These are phyloP conservation scores for Termitomyces titanicus DNA, from an alignment of 768 basidiomycete species.

Conservation along the genomic window DNA sequence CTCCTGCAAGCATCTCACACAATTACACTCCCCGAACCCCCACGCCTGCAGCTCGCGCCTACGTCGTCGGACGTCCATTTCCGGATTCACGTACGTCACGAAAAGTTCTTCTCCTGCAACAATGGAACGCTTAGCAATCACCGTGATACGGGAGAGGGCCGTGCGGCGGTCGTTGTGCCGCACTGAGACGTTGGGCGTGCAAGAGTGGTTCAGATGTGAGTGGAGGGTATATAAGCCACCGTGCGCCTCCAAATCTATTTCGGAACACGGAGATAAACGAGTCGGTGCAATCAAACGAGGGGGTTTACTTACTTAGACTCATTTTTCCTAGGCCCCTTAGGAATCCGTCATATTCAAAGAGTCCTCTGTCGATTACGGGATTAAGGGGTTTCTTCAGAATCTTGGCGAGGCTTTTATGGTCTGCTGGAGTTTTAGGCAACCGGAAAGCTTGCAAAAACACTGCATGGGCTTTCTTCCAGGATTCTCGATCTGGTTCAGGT, in stretches of 20 bases:
- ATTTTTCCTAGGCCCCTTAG: constrained; percentile 70
- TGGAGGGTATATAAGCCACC: constrained; percentile 85
- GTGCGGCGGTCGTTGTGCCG: constrained; percentile 70
- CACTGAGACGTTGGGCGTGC: constrained; percentile 74
- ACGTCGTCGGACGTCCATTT: constrained; percentile 42
- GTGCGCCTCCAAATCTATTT: constrained; percentile 74
- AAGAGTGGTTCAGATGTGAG: constrained; percentile 85
- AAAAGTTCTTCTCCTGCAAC: constrained; percentile 69
- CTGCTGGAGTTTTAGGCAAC: constrained; percentile 43
- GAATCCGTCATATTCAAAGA: constrained; percentile 80
- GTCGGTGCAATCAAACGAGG: neutral
- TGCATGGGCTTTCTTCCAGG: constrained; percentile 65
- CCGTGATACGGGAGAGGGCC: constrained; percentile 69
- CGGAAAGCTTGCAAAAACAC: constrained; percentile 62
- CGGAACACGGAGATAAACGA: neutral
- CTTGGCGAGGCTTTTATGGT: constrained; percentile 55
- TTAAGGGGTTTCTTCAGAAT: constrained; percentile 50
- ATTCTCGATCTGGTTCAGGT: constrained; percentile 55
- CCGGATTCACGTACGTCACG: constrained; percentile 77
- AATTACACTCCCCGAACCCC: constrained; percentile 73
- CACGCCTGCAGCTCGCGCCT: constrained; percentile 57
- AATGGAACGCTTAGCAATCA: constrained; percentile 66
- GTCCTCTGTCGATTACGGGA: constrained; percentile 44
- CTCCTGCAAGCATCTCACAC: constrained; percentile 66
- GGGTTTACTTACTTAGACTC: constrained; percentile 65